These are phyloP conservation scores for Neonectria magnoliae DNA, from an alignment of 2,329 filamentous ascomycete genomes.

Conservation along the genomic window DNA sequence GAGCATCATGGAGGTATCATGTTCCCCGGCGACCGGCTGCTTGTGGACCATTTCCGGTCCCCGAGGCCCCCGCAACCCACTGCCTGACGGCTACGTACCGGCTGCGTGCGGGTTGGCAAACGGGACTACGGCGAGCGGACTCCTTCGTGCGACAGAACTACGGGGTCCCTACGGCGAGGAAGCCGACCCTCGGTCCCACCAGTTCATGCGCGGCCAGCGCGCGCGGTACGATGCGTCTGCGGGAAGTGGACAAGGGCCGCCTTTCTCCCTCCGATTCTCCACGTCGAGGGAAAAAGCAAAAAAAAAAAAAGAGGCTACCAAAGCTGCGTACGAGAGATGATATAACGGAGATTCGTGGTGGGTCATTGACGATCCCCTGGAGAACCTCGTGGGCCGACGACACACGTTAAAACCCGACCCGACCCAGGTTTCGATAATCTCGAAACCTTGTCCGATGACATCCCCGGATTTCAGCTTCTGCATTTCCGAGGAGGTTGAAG, in stretches of 20 bases:
- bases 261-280: not conserved
- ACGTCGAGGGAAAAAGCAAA: not conserved
- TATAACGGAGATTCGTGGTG: constrained; percentile 14
- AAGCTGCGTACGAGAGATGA: not conserved
- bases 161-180: constrained; percentile 3
- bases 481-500: not conserved
- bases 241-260: not conserved
- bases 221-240: not conserved
- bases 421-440: not conserved
- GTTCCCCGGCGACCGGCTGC: not conserved
- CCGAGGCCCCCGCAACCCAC: not conserved
- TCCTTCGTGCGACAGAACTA: not conserved
- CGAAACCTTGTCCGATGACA: not conserved
- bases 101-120: not conserved
- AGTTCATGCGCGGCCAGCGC: constrained; percentile 13
- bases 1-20: not conserved
- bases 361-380: constrained; percentile 10
- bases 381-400: not conserved
- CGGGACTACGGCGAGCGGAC: not conserved
- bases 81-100: not conserved
- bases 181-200: constrained; percentile 14
- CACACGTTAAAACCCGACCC: not conserved
- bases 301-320: not conserved
- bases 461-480: not conserved
- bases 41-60: not conserved